phyloP scores from a whole-genome alignment of 2,329 filamentous ascomycete genomes.

The Pseudogymnoascus pannorum region DNA sequence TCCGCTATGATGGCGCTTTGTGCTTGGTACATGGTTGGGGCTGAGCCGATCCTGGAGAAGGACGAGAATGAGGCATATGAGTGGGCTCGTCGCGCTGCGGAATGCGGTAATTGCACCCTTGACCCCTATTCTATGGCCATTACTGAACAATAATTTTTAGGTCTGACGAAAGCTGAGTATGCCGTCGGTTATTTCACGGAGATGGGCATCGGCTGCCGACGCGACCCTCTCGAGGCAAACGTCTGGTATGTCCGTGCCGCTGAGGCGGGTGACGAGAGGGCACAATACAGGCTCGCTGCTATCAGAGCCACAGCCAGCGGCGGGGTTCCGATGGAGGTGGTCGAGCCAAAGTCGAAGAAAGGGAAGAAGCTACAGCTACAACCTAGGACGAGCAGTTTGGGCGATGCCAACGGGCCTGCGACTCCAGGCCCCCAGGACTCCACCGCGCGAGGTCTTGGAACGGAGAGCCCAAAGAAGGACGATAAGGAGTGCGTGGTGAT shows the following conservation, averaged over 20 bases:
- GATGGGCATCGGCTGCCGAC: conserved; percentile 92
- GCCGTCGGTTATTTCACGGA: conserved; percentile 96
- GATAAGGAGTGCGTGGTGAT: conserved; percentile 22
- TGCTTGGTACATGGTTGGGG: conserved; percentile 97
- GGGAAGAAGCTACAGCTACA: conserved; percentile 22
- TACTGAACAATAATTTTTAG: conserved; percentile 17
- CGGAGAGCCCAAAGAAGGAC: conserved; percentile 17
- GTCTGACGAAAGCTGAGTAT: conserved; percentile 66
- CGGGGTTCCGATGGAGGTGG: conserved; percentile 28
- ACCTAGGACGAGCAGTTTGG: background rate
- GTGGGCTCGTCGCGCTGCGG: conserved; percentile 84
- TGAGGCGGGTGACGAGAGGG: conserved; percentile 82
- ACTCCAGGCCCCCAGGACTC: background rate
- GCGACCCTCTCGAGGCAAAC: conserved; percentile 93
- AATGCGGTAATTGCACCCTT: conserved; percentile 58
- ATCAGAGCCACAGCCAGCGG: conserved; percentile 72
- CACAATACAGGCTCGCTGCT: conserved; percentile 76
- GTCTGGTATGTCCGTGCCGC: conserved; percentile 97
- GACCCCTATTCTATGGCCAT: background rate
- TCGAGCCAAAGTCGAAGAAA: conserved; percentile 16
- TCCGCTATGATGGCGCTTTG: conserved; percentile 97
- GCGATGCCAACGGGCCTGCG: background rate
- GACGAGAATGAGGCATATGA: conserved; percentile 95
- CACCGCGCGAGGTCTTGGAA: background rate
- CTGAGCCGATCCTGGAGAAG: conserved; percentile 83